Evolutionary conservation across 2,329 filamentous ascomycete genomes (phyloP).

Genomic region (Ceratocystis harringtonii): DNA sequence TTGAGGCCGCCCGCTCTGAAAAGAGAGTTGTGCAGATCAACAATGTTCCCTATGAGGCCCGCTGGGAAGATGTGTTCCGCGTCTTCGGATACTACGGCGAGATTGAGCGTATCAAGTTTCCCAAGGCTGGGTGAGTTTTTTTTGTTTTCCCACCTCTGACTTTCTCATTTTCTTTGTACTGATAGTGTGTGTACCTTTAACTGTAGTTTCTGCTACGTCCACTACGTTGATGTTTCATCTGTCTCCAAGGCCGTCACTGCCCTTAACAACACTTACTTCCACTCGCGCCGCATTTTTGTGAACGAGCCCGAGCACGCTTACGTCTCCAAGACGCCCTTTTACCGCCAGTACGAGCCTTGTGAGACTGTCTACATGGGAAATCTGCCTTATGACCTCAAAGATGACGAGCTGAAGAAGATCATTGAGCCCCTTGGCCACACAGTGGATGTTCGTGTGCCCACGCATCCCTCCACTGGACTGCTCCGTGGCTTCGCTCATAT

Average conservation of each 20-base stretch:
- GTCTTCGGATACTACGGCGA: slow-evolving; percentile 16
- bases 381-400: slow-evolving; percentile 72
- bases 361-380: slow-evolving; percentile 66
- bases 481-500: slow-evolving; percentile 74
- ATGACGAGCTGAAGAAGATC: slow-evolving; percentile 64
- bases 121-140: slow-evolving; percentile 13
- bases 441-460: slow-evolving; percentile 62
- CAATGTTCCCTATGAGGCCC: slow-evolving; percentile 13
- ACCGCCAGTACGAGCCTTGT: background rate
- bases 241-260: slow-evolving; percentile 10
- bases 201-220: slow-evolving; percentile 13
- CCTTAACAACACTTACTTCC: slow-evolving; percentile 16
- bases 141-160: background rate
- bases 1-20: slow-evolving; percentile 12
- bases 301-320: slow-evolving; percentile 6
- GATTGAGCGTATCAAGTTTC: slow-evolving; percentile 16
- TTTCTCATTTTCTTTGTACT: background rate
- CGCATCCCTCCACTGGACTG: slow-evolving; percentile 66
- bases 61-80: slow-evolving; percentile 16
- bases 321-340: slow-evolving; percentile 2
- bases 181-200: background rate
- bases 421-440: slow-evolving; percentile 58
- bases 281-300: slow-evolving; percentile 15
- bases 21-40: slow-evolving; percentile 11
- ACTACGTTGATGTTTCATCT: slow-evolving; percentile 9